Evolutionary conservation across 2,329 filamentous ascomycete species (phyloP), one percentile per base, ranked within the genome.

Genomic region (Cytospora piceae): DNA sequence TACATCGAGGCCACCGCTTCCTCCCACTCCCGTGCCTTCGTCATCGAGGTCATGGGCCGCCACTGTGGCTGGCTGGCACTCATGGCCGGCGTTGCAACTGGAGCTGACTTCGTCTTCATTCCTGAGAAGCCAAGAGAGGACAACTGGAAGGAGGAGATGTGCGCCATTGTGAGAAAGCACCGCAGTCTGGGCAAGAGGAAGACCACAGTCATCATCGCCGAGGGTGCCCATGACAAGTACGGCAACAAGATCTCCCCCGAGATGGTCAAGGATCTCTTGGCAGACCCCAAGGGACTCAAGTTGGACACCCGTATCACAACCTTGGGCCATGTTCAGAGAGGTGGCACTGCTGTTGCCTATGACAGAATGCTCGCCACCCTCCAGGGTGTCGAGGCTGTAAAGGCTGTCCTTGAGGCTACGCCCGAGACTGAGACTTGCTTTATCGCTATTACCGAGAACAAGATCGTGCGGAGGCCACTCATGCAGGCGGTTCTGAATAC

Each of bases 31-130:
- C 86, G 95, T 72, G 95, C 95, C 49, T 99, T 99, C 77, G 94
- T 99, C 65, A 91, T 99, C 69, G 95, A 97, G 78, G 95, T 99
- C 73, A 99, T 99, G 95, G 95, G 95, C 58, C 87, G 95, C 67
- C 94, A 99, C 79, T 99, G 95, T 77, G 95, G 95, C 69, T 99
- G 95, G 95, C 83, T 99, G 68, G 95, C 95, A 51, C 85, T 99
- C 68, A 97, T 98, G 90, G 91, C 94, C 17, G 94, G 94, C 73
- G 94, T 99, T 67, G 94, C 92, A 66, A 97, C 93, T 0, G 95
- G 94, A 58, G 94, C 95, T 20, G 95, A 99, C 78, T 99, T 96
- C 79, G 87, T 98, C 72, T 98, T 99, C 78, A 94, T 97, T 70
- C 95, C 95, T 0, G 95, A 99, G 79, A 93, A 94, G 76, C 95